A percentile compares a stretch with the other conserved stretches of the same genome.
These are phyloP conservation scores for Dovyalis caffra DNA, from an alignment of 345 rosid genomes.

Conservation along the genomic window DNA sequence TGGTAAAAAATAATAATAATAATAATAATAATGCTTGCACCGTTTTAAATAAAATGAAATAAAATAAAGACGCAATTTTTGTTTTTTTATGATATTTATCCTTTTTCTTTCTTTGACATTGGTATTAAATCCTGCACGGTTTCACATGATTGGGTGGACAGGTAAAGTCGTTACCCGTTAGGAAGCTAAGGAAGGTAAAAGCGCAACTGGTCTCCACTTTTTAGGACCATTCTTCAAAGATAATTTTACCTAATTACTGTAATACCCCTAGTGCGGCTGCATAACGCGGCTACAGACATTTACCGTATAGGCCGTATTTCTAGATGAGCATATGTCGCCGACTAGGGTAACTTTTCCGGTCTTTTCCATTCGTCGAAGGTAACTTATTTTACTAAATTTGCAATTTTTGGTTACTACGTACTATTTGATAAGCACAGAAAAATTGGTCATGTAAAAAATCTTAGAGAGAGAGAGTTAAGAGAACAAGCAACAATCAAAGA, in stretches of 20 bases:
- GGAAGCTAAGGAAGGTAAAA: conserved; percentile 32
- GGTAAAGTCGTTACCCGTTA: conserved; percentile 67
- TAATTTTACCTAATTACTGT: conserved; percentile 6
- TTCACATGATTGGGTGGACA: conserved; percentile 47
- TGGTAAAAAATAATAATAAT: too few relatives aligned
- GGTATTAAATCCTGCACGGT: conserved; percentile 10
- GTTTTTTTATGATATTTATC: neutral
- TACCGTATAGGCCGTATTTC: neutral
- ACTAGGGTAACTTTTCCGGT: too few relatives aligned
- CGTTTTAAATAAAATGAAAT: too few relatives aligned
- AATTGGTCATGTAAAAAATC: too few relatives aligned
- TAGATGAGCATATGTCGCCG: too few relatives aligned
- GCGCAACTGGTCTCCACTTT: conserved; percentile 47
- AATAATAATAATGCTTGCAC: too few relatives aligned
- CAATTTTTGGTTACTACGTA: too few relatives aligned
- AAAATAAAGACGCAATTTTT: neutral
- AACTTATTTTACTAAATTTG: too few relatives aligned
- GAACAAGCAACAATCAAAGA: conserved; percentile 10
- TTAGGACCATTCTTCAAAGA: conserved; percentile 33
- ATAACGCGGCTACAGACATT: neutral
- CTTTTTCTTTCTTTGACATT: neutral
- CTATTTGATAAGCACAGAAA: too few relatives aligned
- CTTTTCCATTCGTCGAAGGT: too few relatives aligned
- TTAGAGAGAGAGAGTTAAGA: too few relatives aligned
- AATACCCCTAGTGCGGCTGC: conserved; percentile 29